Conservation (phyloP, 176 grass and related monocot genomes). For the Pontederia crassipes region DNA sequence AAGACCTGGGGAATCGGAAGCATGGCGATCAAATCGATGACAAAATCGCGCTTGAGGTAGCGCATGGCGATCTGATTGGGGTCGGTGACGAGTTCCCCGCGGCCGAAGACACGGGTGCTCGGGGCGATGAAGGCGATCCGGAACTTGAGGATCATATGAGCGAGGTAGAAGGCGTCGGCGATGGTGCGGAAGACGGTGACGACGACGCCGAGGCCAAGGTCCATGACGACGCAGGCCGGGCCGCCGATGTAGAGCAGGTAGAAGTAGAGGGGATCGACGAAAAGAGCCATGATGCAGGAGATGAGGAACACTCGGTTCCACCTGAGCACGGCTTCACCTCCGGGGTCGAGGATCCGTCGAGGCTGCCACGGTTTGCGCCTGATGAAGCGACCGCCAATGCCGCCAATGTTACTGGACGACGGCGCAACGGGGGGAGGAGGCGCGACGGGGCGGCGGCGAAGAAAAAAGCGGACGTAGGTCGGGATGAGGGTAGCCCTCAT, state of each 20-base stretch:
- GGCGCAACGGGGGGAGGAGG: not conserved
- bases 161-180: conserved; percentile 79
- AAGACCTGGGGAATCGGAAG: conserved; percentile 65
- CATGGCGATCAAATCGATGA: conserved; percentile 73
- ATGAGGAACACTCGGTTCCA: conserved; percentile 89
- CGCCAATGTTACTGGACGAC: not conserved
- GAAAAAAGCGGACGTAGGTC: not conserved
- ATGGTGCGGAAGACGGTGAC: conserved; percentile 59
- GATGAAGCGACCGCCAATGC: not conserved
- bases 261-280: conserved; percentile 90
- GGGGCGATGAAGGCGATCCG: conserved; percentile 80
- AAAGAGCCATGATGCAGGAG: conserved; percentile 63
- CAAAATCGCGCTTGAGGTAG: conserved; percentile 88
- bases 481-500: conserved; percentile 1
- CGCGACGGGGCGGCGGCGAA: not conserved
- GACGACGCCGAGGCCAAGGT: conserved; percentile 38
- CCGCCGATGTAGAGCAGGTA: conserved; percentile 60
- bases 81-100: conserved; percentile 78
- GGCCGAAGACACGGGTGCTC: conserved; percentile 66
- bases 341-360: conserved; percentile 81
- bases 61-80: conserved; percentile 74
- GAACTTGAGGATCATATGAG: conserved; percentile 84
- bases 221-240: conserved; percentile 44
- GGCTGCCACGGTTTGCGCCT: conserved; percentile 44
- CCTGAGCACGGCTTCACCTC: conserved; percentile 54